phyloP scores from a whole-genome alignment of 2,329 filamentous ascomycete genomes.

The Ceratocystis ficicola region DNA sequence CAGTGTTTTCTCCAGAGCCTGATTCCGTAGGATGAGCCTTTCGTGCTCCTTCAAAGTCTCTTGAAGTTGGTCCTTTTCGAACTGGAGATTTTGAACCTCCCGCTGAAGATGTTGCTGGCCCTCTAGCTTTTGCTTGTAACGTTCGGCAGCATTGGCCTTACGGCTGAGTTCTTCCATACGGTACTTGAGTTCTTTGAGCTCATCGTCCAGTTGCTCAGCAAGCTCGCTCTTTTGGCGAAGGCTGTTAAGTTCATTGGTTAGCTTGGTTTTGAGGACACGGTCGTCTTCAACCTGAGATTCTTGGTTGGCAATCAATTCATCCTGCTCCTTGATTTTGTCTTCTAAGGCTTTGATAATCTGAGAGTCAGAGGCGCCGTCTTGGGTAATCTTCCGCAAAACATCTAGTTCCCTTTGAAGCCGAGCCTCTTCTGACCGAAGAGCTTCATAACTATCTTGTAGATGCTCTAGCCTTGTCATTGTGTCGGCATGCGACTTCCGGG shows the following conservation, averaged over 20 bases:
- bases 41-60: slow-evolving; percentile 33
- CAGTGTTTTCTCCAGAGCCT: slow-evolving; percentile 30
- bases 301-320: slow-evolving; percentile 57
- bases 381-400: slow-evolving; percentile 38
- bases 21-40: slow-evolving; percentile 30
- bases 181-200: slow-evolving; percentile 47
- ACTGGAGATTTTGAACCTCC: slow-evolving; percentile 44
- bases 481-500: slow-evolving; percentile 47
- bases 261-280: slow-evolving; percentile 34
- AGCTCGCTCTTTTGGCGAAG: slow-evolving; percentile 38
- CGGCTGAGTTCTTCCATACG: slow-evolving; percentile 47
- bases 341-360: slow-evolving; percentile 44
- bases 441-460: slow-evolving; percentile 51
- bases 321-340: slow-evolving; percentile 50
- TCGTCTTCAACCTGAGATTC: slow-evolving; percentile 52
- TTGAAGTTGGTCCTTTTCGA: slow-evolving; percentile 43
- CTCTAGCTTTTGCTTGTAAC: slow-evolving; percentile 52
- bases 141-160: slow-evolving; percentile 51
- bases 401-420: slow-evolving; percentile 44
- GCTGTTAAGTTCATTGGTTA: slow-evolving; percentile 38
- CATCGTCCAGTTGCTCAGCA: slow-evolving; percentile 43
- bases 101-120: slow-evolving; percentile 41
- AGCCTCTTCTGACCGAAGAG: slow-evolving; percentile 51
- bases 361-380: slow-evolving; percentile 41
- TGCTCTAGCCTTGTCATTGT: slow-evolving; percentile 48